Conservation (phyloP, 352 stramenopile species). For the Globisporangium uncinulatum region DNA sequence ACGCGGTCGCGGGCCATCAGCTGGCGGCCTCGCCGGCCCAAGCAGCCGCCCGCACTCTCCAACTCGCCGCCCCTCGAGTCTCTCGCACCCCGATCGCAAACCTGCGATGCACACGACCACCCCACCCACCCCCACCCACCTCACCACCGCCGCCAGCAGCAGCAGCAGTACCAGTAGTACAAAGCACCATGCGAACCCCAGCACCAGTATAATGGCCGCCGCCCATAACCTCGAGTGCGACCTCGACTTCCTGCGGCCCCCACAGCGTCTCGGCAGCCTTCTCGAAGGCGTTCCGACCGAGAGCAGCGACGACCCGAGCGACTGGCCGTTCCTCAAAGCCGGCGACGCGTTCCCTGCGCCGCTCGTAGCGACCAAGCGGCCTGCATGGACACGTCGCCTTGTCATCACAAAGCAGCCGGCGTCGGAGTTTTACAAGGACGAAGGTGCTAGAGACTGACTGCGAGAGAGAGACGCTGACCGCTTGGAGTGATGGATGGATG, state of each 20-base stretch:
- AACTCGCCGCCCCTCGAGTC: conserved; percentile 10
- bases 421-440: conserved; percentile 87
- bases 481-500: background rate
- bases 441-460: conserved; percentile 28
- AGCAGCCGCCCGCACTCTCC: conserved; percentile 3
- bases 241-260: conserved; percentile 7
- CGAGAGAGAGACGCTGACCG: background rate
- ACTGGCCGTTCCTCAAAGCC: conserved; percentile 14
- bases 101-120: conserved; percentile 7
- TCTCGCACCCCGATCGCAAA: conserved; percentile 2
- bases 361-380: conserved; percentile 22
- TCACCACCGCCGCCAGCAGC: background rate
- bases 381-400: conserved; percentile 61
- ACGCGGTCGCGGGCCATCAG: too few relatives aligned
- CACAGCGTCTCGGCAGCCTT: background rate
- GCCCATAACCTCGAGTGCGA: conserved; percentile 3
- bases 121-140: conserved; percentile 1
- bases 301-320: conserved; percentile 8
- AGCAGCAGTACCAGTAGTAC: background rate
- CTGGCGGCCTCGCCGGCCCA: too few relatives aligned
- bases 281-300: background rate
- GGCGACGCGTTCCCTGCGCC: conserved; percentile 2
- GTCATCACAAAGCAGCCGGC: conserved; percentile 83
- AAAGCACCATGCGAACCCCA: too few relatives aligned
- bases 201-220: too few relatives aligned